Base-by-base conservation (phyloP, 352 stramenopile genomes). In the Thalassiosira mediterranea region DNA sequence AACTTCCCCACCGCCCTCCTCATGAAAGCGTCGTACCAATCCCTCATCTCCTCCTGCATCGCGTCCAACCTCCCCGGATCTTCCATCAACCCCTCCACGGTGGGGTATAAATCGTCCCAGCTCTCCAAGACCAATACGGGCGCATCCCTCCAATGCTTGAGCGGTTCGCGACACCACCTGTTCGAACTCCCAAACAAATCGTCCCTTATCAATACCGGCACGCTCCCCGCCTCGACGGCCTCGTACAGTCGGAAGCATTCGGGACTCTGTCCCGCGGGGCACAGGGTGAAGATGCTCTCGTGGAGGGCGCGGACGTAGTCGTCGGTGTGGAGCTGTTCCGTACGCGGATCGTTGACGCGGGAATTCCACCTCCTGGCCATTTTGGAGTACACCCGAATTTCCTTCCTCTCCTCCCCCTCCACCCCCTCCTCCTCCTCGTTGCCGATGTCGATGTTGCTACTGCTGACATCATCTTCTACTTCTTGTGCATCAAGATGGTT, bases 11-110 rank as follows among this genome's bases (percentile, higher is more conserved):
- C 68, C 29, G 38, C 44, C 23, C 31, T 48, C 1, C 19, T 15
- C 77, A 86, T 84, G 38, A 72, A 84, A 0, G 62, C 29, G 3
- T 62, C 5, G 52, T 86, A 86, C 81, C 81, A 88, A n/a, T 37
- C 5, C 5, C 23, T 32, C 5, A 86, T n/a, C 7, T 68, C 21
- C 31, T 11, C 21, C 53, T 88, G 81, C 40, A 58, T 48, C 5
- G 72, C 57, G 57, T 84, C 60, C 67, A 78, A 53, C 19, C 28
- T 47, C 25, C 19, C 72, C 11, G 38, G 40, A 58, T 83, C 72
- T 34, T 56, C 34, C 21, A 68, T 2, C 13, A 84, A 49, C 19
- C 17, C 42, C 54, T 81, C 61, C 15, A 86, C 13, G 0, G 76
- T 69, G 15, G 53, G 26, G 31, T 68, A 62, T 13, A 86, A 52